Percentiles rank a stretch among this genome's conserved stretches.
phyloP scores from a whole-genome alignment of 768 basidiomycete genomes.

The Holtermannia corniformis region DNA sequence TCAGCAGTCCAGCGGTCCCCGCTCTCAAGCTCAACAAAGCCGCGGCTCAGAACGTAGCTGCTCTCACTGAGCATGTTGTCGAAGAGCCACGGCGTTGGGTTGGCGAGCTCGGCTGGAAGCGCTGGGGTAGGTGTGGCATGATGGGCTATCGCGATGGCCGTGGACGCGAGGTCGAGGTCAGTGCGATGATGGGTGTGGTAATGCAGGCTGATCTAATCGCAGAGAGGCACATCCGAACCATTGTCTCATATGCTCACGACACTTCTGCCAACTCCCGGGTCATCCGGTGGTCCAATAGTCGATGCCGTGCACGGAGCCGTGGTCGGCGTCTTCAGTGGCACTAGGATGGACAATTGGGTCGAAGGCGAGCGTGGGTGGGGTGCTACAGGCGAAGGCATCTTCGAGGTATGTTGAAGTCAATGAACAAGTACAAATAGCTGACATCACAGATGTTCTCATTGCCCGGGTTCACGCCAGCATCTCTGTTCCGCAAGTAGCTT shows the following conservation, averaged over 20 bases:
- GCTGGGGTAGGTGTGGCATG: slow-evolving; percentile 6
- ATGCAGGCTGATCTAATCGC: neutral
- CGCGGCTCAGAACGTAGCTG: slow-evolving; percentile 37
- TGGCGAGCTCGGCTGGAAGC: slow-evolving; percentile 53
- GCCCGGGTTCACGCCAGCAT: slow-evolving; percentile 20
- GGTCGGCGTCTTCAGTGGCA: slow-evolving; percentile 56
- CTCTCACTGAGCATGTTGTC: no score
- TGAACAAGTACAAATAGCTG: no score
- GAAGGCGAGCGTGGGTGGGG: slow-evolving; percentile 56
- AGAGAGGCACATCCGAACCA: slow-evolving; percentile 63
- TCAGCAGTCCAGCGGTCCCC: slow-evolving; percentile 44
- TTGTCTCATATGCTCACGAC: slow-evolving; percentile 52
- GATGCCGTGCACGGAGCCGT: slow-evolving; percentile 56
- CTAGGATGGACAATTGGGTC: slow-evolving; percentile 51
- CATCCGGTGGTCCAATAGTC: slow-evolving; percentile 62
- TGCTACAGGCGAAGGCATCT: slow-evolving; percentile 55
- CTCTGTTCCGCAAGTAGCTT: neutral
- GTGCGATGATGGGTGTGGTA: neutral
- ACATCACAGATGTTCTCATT: slow-evolving; percentile 20
- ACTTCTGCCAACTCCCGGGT: slow-evolving; percentile 54
- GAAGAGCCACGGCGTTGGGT: slow-evolving; percentile 49
- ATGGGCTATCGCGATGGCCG: slow-evolving; percentile 25
- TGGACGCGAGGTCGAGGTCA: slow-evolving; percentile 52
- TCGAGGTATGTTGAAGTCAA: slow-evolving; percentile 53
- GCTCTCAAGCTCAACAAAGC: slow-evolving; percentile 5